Conservation (phyloP, 2,329 filamentous ascomycete species). For the Xylaria sp. region DNA sequence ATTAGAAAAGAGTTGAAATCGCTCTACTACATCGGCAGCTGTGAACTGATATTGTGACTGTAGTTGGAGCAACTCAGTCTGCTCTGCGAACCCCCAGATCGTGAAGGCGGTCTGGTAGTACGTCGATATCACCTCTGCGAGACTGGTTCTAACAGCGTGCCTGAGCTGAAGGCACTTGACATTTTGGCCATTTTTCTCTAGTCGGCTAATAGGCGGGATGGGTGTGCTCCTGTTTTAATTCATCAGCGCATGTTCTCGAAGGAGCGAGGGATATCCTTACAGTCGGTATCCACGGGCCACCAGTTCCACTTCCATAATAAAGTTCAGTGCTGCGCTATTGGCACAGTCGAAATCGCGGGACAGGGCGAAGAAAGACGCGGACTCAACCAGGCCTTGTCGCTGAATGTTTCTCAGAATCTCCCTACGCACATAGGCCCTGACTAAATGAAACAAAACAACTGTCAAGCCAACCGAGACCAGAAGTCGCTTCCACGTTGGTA, state of each 20-base stretch:
- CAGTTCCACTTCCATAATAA: constrained; percentile 44
- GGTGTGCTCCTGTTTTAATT: constrained; percentile 72
- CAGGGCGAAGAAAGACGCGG: constrained; percentile 38
- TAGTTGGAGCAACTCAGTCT: constrained; percentile 86
- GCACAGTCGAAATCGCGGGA: constrained; percentile 42
- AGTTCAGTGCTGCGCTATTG: constrained; percentile 43
- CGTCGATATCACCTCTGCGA: constrained; percentile 71
- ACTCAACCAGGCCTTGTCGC: constrained; percentile 38
- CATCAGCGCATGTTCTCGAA: constrained; percentile 14
- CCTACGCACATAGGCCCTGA: constrained; percentile 40
- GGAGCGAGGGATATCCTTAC: constrained; percentile 28
- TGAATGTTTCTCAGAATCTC: constrained; percentile 42
- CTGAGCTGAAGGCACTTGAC: constrained; percentile 82
- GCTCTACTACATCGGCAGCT: constrained; percentile 72
- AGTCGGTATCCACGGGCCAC: constrained; percentile 44
- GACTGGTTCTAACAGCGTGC: constrained; percentile 71
- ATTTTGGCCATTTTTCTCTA: constrained; percentile 82
- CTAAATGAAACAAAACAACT: constrained; percentile 29
- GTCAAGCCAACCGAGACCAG: constrained; percentile 32
- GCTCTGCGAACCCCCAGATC: constrained; percentile 75
- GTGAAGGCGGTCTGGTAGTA: constrained; percentile 73
- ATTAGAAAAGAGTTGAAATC: constrained; percentile 67
- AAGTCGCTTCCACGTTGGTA: constrained; percentile 38
- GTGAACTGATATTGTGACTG: constrained; percentile 87
- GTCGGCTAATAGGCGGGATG: constrained; percentile 86